Evolutionary conservation across 2,329 filamentous ascomycete species (phyloP), one percentile per base, ranked within the genome.

Genomic region (Diaporthe ampelina): DNA sequence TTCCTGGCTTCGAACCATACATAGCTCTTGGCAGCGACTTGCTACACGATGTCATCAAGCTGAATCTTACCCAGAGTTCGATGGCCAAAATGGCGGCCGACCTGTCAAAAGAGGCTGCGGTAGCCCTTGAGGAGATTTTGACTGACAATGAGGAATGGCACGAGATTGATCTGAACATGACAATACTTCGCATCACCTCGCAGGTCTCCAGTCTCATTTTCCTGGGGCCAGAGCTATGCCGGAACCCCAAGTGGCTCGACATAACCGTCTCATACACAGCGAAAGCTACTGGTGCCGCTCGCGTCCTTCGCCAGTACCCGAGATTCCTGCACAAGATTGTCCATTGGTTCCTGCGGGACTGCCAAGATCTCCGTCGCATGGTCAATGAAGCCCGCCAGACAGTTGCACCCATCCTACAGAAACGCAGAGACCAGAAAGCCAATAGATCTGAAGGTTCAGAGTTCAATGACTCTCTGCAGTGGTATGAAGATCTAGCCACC

Each of bases 381-480:
- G 50, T 54, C 4, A 54, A 54, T 8, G 50, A 54, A 54, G 50
- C 50, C 24, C 50, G 50, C 50, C 50, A 54, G 50, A 54, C 50
- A 11, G 50, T 54, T 2, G 24, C 50, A 24, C 50, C 50, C 3
- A 54, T 54, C 4, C 24, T 54, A 24, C 50, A 54, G 24, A 29
- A 54, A 13, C 50, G 50, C 3, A 24, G 24, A 24, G 50, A 54
- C 10, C 50, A 54, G 10, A 54, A 54, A 24, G 50, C 50, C 4
- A 24, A 29, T 3, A 15, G 24, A 13, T 6, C 24, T 5, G 50
- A n/a, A 3, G 24, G 13, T 29, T 24, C 15, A 11, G n/a, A 26
- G 15, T 54, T 54, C 50, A 54, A 54, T 13, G 50, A 54, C 50
- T 54, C 50, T 13, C 50, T 54, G n/a, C 50, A 54, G 50, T 54